These are phyloP conservation scores for Aspergillus jensenii DNA, from an alignment of 2,329 filamentous ascomycete genomes.

Conservation along the genomic window DNA sequence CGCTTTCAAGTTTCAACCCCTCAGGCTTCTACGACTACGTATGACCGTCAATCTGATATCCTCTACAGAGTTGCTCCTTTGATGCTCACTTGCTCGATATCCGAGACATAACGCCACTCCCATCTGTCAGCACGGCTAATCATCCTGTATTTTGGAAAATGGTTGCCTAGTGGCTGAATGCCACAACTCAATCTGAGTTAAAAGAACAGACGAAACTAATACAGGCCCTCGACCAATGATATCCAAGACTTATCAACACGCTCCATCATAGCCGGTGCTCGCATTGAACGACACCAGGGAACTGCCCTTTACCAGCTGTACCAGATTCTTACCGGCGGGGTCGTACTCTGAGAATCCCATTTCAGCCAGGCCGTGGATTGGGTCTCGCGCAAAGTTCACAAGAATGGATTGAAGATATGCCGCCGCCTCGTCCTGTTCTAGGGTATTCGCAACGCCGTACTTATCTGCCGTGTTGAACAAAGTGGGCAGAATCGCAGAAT, in stretches of 20 bases:
- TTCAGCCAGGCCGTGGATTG: neutral
- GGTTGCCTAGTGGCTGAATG: conserved; percentile 16
- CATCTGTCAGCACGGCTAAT: conserved; percentile 2
- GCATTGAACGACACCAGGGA: neutral
- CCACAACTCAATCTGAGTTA: conserved; percentile 15
- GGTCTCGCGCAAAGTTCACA: neutral
- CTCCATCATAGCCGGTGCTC: neutral
- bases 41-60: too few relatives aligned
- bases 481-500: neutral
- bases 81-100: too few relatives aligned
- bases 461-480: neutral
- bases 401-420: neutral
- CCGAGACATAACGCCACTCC: conserved; percentile 8
- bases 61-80: too few relatives aligned
- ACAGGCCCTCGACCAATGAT: neutral
- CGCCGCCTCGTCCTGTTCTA: neutral
- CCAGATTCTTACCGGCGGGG: neutral
- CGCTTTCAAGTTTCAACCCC: neutral
- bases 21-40: too few relatives aligned
- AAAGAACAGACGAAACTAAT: neutral
- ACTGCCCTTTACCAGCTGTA: neutral
- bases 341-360: neutral
- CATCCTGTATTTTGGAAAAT: conserved; percentile 10
- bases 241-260: neutral
- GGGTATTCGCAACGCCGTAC: neutral